Evolutionary conservation across 139 green algal genomes (phyloP), one percentile per base, ranked within the genome.

Genomic region (Picochlorum sp.): DNA sequence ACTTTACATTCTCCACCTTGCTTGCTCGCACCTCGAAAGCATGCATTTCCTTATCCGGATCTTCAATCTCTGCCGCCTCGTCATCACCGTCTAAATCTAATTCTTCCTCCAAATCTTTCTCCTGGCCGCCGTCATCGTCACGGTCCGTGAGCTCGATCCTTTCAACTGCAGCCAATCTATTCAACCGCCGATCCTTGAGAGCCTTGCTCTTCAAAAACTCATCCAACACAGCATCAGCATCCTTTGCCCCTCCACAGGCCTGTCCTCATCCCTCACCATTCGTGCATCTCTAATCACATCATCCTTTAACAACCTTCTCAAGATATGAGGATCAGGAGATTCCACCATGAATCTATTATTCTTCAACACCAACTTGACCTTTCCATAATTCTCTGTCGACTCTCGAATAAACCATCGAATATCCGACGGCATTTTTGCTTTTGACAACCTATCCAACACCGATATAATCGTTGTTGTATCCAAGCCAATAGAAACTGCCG

Each of bases 281-380:
- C 55, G 16, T 4, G 71, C 71, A 32, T 60, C 50, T 11, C 18
- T 34, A 34, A 78, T 83, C 50, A 63, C 44, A 1, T 69, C 20
- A 59, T 93, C 85, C n/a, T 44, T 10, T 24, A 94, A 68, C 47
- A 97, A 75, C 34, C 67, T 67, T 18, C 80, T 62, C 20, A 97
- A 79, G 28, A 97, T 77, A 20, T 88, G 73, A 1, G 78, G 78
- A 71, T 94, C 63, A 2, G 68, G 57, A 6, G 81, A 94, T 79
- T 99, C 94, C 23, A 99, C 89, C 50, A 88, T 95, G 73, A 97
- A 98, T 14, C 65, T 76, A 78, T 97, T 97, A 49, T 85, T 78
- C 77, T 97, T 83, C 61, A 99, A 81, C 67, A 98, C 92, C 38
- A 98, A 81, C 85, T 98, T 98, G 4, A 94, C 86, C 78, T 96